Base-by-base conservation (phyloP, 768 basidiomycete genomes). In the Asterophora lycoperdoides region DNA sequence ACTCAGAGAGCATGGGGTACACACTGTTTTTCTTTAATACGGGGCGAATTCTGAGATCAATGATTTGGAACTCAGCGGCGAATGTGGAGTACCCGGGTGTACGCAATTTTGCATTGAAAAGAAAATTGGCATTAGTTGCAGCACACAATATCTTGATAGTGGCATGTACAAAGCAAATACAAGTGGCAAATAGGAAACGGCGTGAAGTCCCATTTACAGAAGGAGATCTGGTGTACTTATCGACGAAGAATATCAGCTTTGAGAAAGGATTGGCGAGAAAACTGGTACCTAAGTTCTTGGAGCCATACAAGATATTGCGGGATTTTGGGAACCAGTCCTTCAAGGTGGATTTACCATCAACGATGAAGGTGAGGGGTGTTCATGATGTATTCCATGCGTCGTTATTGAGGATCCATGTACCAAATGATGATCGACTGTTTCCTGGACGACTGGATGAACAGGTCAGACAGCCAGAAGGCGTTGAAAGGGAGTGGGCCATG, bases 261-360 rank as follows among this genome's bases (percentile, higher is more conserved):
- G 38, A 46, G 2, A 49, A 49, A 17, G 52, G 47, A 3, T 13
- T 49, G 1, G 39, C 52, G 13, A 32, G 43, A 13, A 49, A 55
- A 19, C 23, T 55, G 10, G 32, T 36, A 14, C 44, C 43, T 1
- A 51, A 42, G 28, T 55, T 15, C 47, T 45, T 52, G 2, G 51
- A 49, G 1, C 54, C 46, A 1, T 55, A 55, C 33, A 8, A 17
- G n/a, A 33, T 55, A 5, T 10, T 49, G 0, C 42, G 50, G 13
- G 53, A 51, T 18, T 42, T 51, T 11, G 36, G 35, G 0, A 55
- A 60, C 23, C 51, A 47, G 1, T 53, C 61, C 0, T 66, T 49
- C 37, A 28, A 10, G 10, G 29, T 29, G 10, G 29, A 5, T 5
- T 10, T 29, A 10, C 29, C 29, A 10, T 29, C 29, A 5, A 5